Evolutionary conservation across 768 basidiomycete genomes (phyloP).

Genomic region (Symmetrospora coprosmae): DNA sequence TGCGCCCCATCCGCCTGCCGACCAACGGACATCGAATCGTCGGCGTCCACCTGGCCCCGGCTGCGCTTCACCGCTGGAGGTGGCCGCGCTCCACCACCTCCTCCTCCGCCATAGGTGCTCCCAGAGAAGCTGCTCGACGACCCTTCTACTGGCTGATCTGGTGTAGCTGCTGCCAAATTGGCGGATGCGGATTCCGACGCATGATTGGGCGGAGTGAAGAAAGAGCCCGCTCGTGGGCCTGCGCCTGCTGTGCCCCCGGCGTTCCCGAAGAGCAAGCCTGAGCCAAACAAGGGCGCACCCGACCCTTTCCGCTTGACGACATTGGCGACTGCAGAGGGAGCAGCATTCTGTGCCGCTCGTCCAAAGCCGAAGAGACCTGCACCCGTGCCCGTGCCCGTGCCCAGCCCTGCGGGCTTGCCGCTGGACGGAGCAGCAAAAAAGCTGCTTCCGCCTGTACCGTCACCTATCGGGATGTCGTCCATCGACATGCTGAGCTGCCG

Average conservation of each 20-base stretch:
- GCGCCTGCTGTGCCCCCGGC: not conserved
- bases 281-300: slow-evolving; percentile 9
- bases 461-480: not conserved
- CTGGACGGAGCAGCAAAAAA: not conserved
- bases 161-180: too few relatives aligned
- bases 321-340: too few relatives aligned
- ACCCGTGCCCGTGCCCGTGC: not conserved
- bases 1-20: too few relatives aligned
- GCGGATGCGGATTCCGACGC: too few relatives aligned
- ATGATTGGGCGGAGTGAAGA: slow-evolving; percentile 17
- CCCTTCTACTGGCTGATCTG: too few relatives aligned
- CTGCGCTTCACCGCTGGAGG: slow-evolving; percentile 13
- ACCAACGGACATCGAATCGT: too few relatives aligned
- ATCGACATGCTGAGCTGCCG: too few relatives aligned
- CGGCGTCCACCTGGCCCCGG: slow-evolving; percentile 2
- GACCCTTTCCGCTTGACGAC: not conserved
- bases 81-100: not conserved
- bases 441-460: slow-evolving; percentile 11
- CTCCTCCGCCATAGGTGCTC: not conserved
- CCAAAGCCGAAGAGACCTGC: slow-evolving; percentile 7
- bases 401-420: not conserved
- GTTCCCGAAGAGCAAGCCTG: slow-evolving; percentile 13
- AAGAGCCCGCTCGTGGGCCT: too few relatives aligned
- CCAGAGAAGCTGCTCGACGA: too few relatives aligned
- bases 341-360: not conserved